Conservation (phyloP, 306 rosid genomes). For the Cyclanthera cordifolia region DNA sequence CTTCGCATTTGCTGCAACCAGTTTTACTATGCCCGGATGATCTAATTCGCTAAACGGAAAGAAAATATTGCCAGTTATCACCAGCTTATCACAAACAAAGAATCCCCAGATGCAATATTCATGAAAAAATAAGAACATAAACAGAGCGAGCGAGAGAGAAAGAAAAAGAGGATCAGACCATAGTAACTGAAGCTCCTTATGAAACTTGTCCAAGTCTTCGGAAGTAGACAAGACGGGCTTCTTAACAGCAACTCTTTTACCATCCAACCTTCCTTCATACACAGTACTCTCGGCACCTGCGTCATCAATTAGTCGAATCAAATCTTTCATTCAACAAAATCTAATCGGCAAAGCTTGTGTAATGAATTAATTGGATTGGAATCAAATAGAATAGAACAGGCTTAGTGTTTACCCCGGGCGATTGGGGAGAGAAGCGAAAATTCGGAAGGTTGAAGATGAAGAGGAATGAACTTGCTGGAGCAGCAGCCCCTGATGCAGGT, state of each 20-base stretch:
- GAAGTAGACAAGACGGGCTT: slow-evolving; percentile 71
- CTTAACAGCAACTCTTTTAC: slow-evolving; percentile 65
- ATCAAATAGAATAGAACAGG: neutral
- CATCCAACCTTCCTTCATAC: slow-evolving; percentile 65
- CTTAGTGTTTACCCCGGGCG: slow-evolving; percentile 47
- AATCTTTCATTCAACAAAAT: neutral
- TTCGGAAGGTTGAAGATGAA: slow-evolving; percentile 70
- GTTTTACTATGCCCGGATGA: slow-evolving; percentile 56
- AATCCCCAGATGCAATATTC: neutral
- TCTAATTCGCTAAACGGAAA: slow-evolving; percentile 49
- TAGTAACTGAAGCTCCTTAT: slow-evolving; percentile 68
- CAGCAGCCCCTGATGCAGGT: slow-evolving; percentile 87
- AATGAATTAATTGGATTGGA: neutral
- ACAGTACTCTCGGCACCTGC: slow-evolving; percentile 85
- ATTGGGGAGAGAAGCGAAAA: slow-evolving; percentile 55
- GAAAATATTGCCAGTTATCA: neutral
- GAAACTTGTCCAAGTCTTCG: slow-evolving; percentile 67
- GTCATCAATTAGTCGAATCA: neutral
- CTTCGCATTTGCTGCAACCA: slow-evolving; percentile 81
- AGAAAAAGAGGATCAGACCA: slow-evolving; percentile 39
- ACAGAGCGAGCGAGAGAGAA: neutral
- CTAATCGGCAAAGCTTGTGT: neutral
- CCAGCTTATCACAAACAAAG: neutral
- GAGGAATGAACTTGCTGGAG: slow-evolving; percentile 53
- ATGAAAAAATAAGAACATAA: neutral